These are phyloP conservation scores for Lonicera japonica DNA, from an alignment of 129 eudicot genomes.

Conservation along the genomic window DNA sequence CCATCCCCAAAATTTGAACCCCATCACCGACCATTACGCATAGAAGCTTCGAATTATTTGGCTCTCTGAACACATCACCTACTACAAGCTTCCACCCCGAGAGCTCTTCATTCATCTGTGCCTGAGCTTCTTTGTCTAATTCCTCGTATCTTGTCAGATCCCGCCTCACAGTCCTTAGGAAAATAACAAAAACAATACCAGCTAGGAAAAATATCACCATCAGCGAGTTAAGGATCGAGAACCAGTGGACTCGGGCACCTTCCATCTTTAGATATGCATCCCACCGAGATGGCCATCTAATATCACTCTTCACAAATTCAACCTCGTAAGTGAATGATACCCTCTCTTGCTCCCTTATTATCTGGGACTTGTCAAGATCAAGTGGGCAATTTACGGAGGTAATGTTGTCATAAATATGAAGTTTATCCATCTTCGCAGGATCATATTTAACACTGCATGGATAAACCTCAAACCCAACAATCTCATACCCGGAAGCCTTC, in stretches of 20 bases:
- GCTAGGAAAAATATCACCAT: slow-evolving; percentile 66
- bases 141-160: slow-evolving; percentile 65
- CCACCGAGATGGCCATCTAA: slow-evolving; percentile 72
- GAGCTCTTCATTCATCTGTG: slow-evolving; percentile 67
- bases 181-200: slow-evolving; percentile 62
- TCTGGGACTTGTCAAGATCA: slow-evolving; percentile 47
- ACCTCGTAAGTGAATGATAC: slow-evolving; percentile 58
- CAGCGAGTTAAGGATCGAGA: slow-evolving; percentile 56
- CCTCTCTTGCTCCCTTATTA: slow-evolving; percentile 58
- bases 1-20: slow-evolving; percentile 62
- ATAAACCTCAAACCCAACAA: slow-evolving; percentile 72
- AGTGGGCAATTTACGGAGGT: slow-evolving; percentile 42
- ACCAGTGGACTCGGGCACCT: slow-evolving; percentile 73
- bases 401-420: slow-evolving; percentile 42
- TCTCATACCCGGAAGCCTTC: slow-evolving; percentile 65
- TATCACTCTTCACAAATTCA: slow-evolving; percentile 56
- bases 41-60: slow-evolving; percentile 45
- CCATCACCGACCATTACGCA: slow-evolving; percentile 66
- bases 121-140: slow-evolving; percentile 68
- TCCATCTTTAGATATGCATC: slow-evolving; percentile 74
- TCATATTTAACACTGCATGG: slow-evolving; percentile 64
- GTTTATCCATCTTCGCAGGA: slow-evolving; percentile 54
- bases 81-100: slow-evolving; percentile 81
- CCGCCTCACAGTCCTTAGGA: slow-evolving; percentile 57
- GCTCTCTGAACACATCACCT: slow-evolving; percentile 66